These are phyloP conservation scores for Chlamydomonas sp. DNA, from an alignment of 139 green algal species.

Conservation along the genomic window DNA sequence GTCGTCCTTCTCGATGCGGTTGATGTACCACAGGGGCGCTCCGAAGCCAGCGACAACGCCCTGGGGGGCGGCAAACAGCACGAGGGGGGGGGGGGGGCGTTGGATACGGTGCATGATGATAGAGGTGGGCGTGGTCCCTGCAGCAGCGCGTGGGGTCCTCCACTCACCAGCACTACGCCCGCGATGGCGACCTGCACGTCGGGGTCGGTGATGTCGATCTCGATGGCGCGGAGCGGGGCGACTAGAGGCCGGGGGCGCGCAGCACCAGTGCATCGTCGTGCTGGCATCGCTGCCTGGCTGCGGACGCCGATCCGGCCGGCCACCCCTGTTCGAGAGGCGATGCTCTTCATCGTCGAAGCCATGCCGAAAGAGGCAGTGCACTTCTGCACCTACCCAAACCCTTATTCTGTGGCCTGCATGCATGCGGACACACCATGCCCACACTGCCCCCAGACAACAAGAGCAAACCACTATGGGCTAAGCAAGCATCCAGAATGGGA, in stretches of 20 bases:
- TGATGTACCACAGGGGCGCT: constrained; percentile 71
- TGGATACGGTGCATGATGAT: not conserved
- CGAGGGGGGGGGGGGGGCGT: constrained; percentile 4
- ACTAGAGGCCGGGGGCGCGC: not conserved
- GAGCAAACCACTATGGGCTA: no score
- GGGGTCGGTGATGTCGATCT: constrained; percentile 69
- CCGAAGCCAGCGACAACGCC: constrained; percentile 46
- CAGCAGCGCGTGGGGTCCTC: not conserved
- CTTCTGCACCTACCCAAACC: no score
- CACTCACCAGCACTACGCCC: constrained; percentile 28
- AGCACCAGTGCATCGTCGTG: not conserved
- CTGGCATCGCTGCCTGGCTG: not conserved
- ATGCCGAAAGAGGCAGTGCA: not conserved
- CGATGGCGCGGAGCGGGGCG: constrained; percentile 38
- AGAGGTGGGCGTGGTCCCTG: not conserved
- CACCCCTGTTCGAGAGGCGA: not conserved
- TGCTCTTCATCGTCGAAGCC: not conserved
- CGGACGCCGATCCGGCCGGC: not conserved
- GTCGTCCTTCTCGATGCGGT: constrained; percentile 63
- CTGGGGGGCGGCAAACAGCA: constrained; percentile 30
- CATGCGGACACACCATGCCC: no score
- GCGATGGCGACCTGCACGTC: constrained; percentile 49
- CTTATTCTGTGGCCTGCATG: not conserved
- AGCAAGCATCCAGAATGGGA: no score
- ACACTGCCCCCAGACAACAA: no score